phyloP scores from a whole-genome alignment of 2,329 filamentous ascomycete species.

The Clonostachys byssicola region DNA sequence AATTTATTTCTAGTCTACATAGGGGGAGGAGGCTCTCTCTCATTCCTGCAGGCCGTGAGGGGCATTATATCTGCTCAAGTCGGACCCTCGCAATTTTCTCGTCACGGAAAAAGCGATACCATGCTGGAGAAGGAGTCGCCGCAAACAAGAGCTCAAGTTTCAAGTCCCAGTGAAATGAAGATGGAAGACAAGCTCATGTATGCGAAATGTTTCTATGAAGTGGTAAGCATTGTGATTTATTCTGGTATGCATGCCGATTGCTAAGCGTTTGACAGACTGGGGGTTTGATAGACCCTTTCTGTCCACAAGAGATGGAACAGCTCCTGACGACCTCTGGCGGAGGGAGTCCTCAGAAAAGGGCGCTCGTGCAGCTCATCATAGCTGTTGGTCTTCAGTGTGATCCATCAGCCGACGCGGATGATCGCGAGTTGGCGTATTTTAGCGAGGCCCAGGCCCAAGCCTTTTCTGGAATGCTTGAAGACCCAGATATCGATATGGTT shows the following conservation, averaged over 20 bases:
- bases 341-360: slow-evolving; percentile 1
- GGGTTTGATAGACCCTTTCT: slow-evolving; percentile 24
- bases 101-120: slow-evolving; percentile 41
- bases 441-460: slow-evolving; percentile 40
- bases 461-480: slow-evolving; percentile 46
- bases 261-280: slow-evolving; percentile 16
- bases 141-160: slow-evolving; percentile 1
- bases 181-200: slow-evolving; percentile 7
- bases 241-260: not conserved
- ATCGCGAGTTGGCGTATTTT: slow-evolving; percentile 32
- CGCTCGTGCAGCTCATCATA: slow-evolving; percentile 33
- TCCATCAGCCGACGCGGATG: slow-evolving; percentile 16
- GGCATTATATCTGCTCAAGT: slow-evolving; percentile 42
- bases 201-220: slow-evolving; percentile 10
- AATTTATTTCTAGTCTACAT: slow-evolving; percentile 32
- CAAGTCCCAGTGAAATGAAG: slow-evolving; percentile 6
- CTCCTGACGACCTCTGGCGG: slow-evolving; percentile 7
- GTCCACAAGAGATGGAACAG: slow-evolving; percentile 16
- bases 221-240: slow-evolving; percentile 6
- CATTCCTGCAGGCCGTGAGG: slow-evolving; percentile 50
- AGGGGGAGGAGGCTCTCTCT: slow-evolving; percentile 43
- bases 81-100: slow-evolving; percentile 48
- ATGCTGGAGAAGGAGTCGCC: slow-evolving; percentile 45
- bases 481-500: slow-evolving; percentile 48
- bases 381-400: slow-evolving; percentile 48